Conservation (phyloP, 495 filamentous ascomycete species). For the Aspergillus wentii region DNA sequence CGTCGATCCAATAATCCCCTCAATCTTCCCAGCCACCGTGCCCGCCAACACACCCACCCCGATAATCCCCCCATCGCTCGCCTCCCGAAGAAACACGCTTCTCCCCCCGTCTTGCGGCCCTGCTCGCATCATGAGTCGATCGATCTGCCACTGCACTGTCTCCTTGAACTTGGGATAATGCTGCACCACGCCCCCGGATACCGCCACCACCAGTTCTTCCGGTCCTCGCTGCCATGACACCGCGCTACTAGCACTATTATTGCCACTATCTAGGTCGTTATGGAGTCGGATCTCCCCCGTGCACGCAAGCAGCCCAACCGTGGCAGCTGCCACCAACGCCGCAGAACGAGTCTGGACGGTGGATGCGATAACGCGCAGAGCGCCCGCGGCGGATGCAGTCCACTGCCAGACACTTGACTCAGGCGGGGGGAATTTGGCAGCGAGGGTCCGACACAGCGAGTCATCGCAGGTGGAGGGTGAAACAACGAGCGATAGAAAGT, state of each 20-base stretch:
- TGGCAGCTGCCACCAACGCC: slow-evolving; percentile 59
- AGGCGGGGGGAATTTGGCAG: slow-evolving; percentile 40
- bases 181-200: slow-evolving; percentile 67
- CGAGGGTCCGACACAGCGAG: too few species aligned
- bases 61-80: slow-evolving; percentile 65
- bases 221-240: slow-evolving; percentile 28
- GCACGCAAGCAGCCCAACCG: slow-evolving; percentile 56
- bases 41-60: slow-evolving; percentile 66
- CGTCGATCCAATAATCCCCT: too few species aligned
- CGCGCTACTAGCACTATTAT: slow-evolving; percentile 2
- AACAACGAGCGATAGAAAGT: slow-evolving; percentile 58
- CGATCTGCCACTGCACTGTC: slow-evolving; percentile 57
- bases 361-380: slow-evolving; percentile 50
- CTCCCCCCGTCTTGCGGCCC: slow-evolving; percentile 43
- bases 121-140: slow-evolving; percentile 49
- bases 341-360: slow-evolving; percentile 59
- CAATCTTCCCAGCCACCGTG: too few species aligned
- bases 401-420: slow-evolving; percentile 43
- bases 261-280: background rate
- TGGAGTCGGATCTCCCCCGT: slow-evolving; percentile 51
- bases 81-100: slow-evolving; percentile 55
- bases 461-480: slow-evolving; percentile 33
- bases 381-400: slow-evolving; percentile 48
- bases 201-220: slow-evolving; percentile 62
- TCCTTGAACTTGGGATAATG: slow-evolving; percentile 64